Conservation (phyloP, 2,329 filamentous ascomycete species). For the Chaetoscypha palmicola region DNA sequence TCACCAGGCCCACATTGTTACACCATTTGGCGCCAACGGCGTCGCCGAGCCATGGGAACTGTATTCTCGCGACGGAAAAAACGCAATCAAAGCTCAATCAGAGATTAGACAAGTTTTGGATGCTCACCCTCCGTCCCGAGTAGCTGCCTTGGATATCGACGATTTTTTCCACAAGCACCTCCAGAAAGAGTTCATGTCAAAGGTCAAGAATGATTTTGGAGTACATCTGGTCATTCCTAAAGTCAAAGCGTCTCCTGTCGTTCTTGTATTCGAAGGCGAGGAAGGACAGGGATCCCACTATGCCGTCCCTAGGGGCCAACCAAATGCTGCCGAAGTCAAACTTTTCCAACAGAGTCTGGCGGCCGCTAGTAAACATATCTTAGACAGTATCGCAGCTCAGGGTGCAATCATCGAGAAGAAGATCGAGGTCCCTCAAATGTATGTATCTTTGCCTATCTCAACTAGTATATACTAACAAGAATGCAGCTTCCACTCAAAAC, state of each 20-base stretch:
- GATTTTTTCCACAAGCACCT: slow-evolving; percentile 74
- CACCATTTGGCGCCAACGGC: slow-evolving; percentile 62
- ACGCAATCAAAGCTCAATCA: slow-evolving; percentile 65
- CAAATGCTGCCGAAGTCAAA: slow-evolving; percentile 41
- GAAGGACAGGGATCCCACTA: slow-evolving; percentile 41
- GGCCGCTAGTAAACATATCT: slow-evolving; percentile 50
- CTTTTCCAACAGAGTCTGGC: slow-evolving; percentile 49
- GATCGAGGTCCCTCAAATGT: slow-evolving; percentile 54
- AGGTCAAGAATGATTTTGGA: slow-evolving; percentile 60
- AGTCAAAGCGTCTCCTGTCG: slow-evolving; percentile 48
- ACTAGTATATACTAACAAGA: slow-evolving; percentile 28
- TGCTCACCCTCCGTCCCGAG: slow-evolving; percentile 65
- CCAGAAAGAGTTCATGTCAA: slow-evolving; percentile 54
- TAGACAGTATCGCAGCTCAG: slow-evolving; percentile 52
- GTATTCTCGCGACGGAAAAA: slow-evolving; percentile 81
- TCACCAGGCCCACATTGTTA: slow-evolving; percentile 82
- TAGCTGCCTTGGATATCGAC: slow-evolving; percentile 62
- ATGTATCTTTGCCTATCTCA: too few relatives aligned
- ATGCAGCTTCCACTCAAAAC: slow-evolving; percentile 53
- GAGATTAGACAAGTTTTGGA: slow-evolving; percentile 69
- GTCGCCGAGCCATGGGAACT: slow-evolving; percentile 78
- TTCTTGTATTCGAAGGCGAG: slow-evolving; percentile 70
- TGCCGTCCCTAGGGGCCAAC: slow-evolving; percentile 47
- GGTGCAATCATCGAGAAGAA: slow-evolving; percentile 44
- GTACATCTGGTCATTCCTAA: slow-evolving; percentile 70